phyloP scores from a whole-genome alignment of 352 stramenopile species.

The Bremia lactucae region DNA sequence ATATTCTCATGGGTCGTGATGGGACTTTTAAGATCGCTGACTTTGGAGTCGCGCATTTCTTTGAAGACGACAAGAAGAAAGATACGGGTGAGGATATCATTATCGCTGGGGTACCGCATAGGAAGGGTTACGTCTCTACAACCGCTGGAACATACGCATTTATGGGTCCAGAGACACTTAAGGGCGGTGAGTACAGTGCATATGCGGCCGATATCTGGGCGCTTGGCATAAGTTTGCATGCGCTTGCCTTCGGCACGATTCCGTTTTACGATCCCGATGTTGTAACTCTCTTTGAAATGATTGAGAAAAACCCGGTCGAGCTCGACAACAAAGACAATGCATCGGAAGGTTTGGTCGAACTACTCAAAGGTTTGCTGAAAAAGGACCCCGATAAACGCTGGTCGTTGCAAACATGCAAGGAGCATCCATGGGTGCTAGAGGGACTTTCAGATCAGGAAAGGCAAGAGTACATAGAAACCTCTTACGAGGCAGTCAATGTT shows the following conservation, averaged over 20 bases:
- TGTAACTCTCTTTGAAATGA: conserved; percentile 76
- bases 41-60: conserved; percentile 78
- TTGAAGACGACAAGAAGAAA: conserved; percentile 45
- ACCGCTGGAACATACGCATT: conserved; percentile 80
- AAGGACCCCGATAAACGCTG: conserved; percentile 66
- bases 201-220: conserved; percentile 84
- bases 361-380: conserved; percentile 57
- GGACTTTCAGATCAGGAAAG: conserved; percentile 30
- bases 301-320: conserved; percentile 45
- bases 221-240: conserved; percentile 76
- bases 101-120: conserved; percentile 19
- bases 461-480: conserved; percentile 36
- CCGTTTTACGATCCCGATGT: conserved; percentile 79
- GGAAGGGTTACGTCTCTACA: conserved; percentile 66
- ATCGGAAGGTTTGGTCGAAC: conserved; percentile 28
- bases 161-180: conserved; percentile 75
- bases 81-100: conserved; percentile 10
- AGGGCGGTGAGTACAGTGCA: conserved; percentile 65
- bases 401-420: conserved; percentile 57
- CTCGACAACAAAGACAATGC: conserved; percentile 23
- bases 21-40: conserved; percentile 77
- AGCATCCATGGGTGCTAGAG: conserved; percentile 54
- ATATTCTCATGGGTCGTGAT: conserved; percentile 62
- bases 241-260: conserved; percentile 65
- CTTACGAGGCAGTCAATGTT: conserved; percentile 46